Percentiles rank a stretch among this genome's conserved stretches.
These are phyloP conservation scores for Zelopaecilomyces penicillatus DNA, from an alignment of 2,329 filamentous ascomycete genomes.

Conservation along the genomic window DNA sequence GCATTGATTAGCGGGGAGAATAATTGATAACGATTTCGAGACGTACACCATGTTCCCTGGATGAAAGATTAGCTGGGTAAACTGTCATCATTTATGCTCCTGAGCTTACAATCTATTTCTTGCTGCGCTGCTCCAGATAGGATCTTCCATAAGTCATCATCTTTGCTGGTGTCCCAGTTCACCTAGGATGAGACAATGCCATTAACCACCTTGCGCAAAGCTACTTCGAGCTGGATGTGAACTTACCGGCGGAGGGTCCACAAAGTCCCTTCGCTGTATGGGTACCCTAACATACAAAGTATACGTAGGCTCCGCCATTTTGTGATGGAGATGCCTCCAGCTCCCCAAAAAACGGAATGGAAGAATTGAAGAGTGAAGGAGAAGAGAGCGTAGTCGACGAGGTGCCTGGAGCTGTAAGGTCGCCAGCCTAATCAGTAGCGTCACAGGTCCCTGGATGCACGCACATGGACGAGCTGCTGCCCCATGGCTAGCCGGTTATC, in stretches of 20 bases:
- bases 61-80: slow-evolving; percentile 1
- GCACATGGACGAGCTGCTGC: background rate
- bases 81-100: slow-evolving; percentile 1
- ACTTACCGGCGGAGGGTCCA: slow-evolving; percentile 77
- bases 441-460: background rate
- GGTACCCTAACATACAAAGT: slow-evolving; percentile 87
- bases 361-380: background rate
- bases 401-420: background rate
- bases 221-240: background rate
- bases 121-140: slow-evolving; percentile 74
- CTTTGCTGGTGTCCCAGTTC: slow-evolving; percentile 80
- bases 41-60: slow-evolving; percentile 69
- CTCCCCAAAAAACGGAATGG: background rate
- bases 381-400: background rate
- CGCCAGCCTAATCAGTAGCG: background rate
- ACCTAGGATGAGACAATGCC: slow-evolving; percentile 44
- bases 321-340: background rate
- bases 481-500: background rate
- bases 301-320: slow-evolving; percentile 46
- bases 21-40: background rate
- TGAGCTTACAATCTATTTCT: slow-evolving; percentile 71
- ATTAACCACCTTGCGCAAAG: background rate
- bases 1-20: slow-evolving; percentile 1
- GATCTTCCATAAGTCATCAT: slow-evolving; percentile 82
- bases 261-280: slow-evolving; percentile 76